Percentiles rank a stretch among this genome's conserved stretches.
Evolutionary conservation across 2,329 filamentous ascomycete species (phyloP).

Genomic region (Pezicula neosporulosa): DNA sequence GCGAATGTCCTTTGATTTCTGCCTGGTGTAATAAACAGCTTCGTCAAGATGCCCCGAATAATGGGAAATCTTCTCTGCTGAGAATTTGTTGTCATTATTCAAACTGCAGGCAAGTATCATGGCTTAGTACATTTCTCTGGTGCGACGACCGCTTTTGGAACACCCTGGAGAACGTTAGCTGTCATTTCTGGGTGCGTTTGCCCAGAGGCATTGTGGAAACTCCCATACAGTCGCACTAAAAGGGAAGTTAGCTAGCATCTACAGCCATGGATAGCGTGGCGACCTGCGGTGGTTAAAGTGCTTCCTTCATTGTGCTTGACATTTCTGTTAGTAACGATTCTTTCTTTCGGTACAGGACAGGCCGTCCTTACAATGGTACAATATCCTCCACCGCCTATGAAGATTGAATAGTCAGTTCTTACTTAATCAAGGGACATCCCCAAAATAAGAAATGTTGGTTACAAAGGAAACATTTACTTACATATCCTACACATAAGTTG

Average conservation of each 20-base stretch:
- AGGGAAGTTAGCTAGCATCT: constrained; percentile 22
- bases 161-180: constrained; percentile 5
- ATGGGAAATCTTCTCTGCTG: no score
- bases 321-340: no score
- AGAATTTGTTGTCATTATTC: no score
- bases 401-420: not conserved
- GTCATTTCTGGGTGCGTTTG: not conserved
- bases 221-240: constrained; percentile 30
- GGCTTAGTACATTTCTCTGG: constrained; percentile 8
- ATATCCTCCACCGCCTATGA: constrained; percentile 60
- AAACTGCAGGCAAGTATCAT: no score
- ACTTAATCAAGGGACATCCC: not conserved
- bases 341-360: not conserved
- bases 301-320: no score
- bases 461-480: constrained; percentile 3
- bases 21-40: no score
- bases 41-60: no score
- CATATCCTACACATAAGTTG: constrained; percentile 72
- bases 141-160: constrained; percentile 4
- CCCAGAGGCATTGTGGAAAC: not conserved
- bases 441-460: not conserved
- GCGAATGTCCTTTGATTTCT: no score
- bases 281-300: constrained; percentile 46
- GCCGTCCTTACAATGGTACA: constrained; percentile 46
- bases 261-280: constrained; percentile 22